phyloP scores from a whole-genome alignment of 257 asterid species.

The Solanum chilense region DNA sequence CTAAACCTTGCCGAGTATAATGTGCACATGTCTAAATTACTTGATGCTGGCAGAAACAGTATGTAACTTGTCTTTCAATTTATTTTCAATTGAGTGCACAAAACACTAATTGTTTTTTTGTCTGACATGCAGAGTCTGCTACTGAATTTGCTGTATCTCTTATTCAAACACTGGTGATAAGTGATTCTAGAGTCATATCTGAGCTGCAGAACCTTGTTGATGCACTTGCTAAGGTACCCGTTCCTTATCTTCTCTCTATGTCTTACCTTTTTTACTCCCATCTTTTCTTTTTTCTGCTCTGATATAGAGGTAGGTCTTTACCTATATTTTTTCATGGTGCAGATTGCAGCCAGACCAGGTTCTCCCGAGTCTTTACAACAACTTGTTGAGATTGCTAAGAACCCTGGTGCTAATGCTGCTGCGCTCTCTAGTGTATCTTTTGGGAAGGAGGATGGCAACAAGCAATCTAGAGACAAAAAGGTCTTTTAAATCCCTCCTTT shows the following conservation, averaged over 20 bases:
- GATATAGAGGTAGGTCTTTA: not conserved
- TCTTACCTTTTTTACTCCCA: not conserved
- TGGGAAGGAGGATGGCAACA: conserved; percentile 54
- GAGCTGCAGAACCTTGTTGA: conserved; percentile 91
- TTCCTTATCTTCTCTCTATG: not conserved
- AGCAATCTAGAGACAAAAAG: conserved; percentile 67
- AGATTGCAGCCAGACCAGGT: conserved; percentile 98
- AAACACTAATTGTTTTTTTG: conserved; percentile 3
- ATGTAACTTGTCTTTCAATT: conserved; percentile 15
- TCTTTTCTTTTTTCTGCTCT: not conserved
- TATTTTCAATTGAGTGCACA: not conserved
- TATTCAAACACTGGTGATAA: conserved; percentile 49
- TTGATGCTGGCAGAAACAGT: conserved; percentile 96
- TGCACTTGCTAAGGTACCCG: conserved; percentile 73
- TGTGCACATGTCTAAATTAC: conserved; percentile 93
- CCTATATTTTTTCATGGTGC: conserved; percentile 5
- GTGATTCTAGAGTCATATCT: conserved; percentile 62
- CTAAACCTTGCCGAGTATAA: conserved; percentile 87
- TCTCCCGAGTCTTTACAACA: conserved; percentile 88
- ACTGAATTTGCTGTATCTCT: conserved; percentile 86
- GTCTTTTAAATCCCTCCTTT: conserved; percentile 12
- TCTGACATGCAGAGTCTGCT: conserved; percentile 67
- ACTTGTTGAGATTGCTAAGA: conserved; percentile 91
- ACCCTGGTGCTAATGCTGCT: conserved; percentile 44
- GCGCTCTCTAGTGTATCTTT: conserved; percentile 34